phyloP scores from a whole-genome alignment of 371 early-diverging fungal genomes.

The Mucor circinelloides region DNA sequence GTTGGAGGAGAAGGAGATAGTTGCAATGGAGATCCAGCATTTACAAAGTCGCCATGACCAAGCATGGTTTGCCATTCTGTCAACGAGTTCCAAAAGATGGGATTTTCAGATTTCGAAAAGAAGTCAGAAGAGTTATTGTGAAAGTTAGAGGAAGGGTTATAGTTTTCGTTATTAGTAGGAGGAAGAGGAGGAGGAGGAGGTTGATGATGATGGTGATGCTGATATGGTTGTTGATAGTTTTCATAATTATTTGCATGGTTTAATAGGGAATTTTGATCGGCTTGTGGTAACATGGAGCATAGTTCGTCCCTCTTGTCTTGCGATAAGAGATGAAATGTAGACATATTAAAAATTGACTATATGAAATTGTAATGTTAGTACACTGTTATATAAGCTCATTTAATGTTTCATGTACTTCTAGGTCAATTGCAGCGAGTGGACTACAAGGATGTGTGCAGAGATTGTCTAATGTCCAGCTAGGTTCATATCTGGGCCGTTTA shows the following conservation, averaged over 20 bases:
- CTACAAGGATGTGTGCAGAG: constrained; percentile 36
- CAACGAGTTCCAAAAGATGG: constrained; percentile 38
- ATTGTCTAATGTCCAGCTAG: constrained; percentile 35
- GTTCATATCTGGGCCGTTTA: constrained; percentile 32
- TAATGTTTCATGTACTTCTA: constrained; percentile 31
- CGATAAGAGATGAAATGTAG: constrained; percentile 42
- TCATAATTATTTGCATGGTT: background rate
- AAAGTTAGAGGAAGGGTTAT: background rate
- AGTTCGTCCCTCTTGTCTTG: constrained; percentile 39
- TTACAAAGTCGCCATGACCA: constrained; percentile 23
- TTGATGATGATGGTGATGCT: background rate
- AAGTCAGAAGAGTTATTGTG: constrained; percentile 24
- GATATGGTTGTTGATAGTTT: background rate
- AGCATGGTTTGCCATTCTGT: constrained; percentile 45
- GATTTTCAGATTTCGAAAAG: constrained; percentile 40
- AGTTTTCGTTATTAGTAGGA: background rate
- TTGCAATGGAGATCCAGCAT: constrained; percentile 9
- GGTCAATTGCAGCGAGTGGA: constrained; percentile 35
- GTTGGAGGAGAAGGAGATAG: constrained; percentile 10
- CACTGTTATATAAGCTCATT: constrained; percentile 2
- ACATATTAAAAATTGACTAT: constrained; percentile 41
- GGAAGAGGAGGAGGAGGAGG: background rate
- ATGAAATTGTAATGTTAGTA: constrained; percentile 1
- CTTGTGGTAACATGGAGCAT: constrained; percentile 33
- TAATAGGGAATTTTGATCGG: constrained; percentile 19